These are phyloP conservation scores for Globisporangium spiculum DNA, from an alignment of 352 stramenopile species.

Conservation along the genomic window DNA sequence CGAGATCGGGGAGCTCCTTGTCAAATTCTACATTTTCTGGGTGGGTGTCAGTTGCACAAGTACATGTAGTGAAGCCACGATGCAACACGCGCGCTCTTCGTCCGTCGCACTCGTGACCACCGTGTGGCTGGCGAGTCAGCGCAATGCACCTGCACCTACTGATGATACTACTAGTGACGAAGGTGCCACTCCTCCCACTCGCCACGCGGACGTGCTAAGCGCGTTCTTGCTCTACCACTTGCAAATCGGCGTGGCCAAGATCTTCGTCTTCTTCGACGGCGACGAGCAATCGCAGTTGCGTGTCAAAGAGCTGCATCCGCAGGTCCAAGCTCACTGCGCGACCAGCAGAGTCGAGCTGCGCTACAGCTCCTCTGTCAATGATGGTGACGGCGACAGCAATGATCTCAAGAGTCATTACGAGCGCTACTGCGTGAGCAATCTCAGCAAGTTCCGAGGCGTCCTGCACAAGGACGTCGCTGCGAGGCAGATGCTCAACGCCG, in stretches of 20 bases:
- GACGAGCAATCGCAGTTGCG: slow-evolving; percentile 18
- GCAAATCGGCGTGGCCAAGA: slow-evolving; percentile 29
- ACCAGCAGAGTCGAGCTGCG: slow-evolving; percentile 27
- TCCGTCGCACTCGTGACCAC: slow-evolving; percentile 38
- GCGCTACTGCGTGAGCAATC: slow-evolving; percentile 4
- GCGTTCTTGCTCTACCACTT: slow-evolving; percentile 41
- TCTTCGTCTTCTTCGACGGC: slow-evolving; percentile 40
- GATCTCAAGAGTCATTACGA: background rate
- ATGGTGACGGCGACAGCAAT: background rate
- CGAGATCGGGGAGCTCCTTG: too few relatives aligned
- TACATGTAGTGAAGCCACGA: too few relatives aligned
- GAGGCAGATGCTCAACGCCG: slow-evolving; percentile 36
- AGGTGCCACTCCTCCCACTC: background rate
- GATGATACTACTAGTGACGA: background rate
- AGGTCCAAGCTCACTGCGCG: slow-evolving; percentile 13
- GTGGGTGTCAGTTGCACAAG: too few relatives aligned
- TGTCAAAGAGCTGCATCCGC: slow-evolving; percentile 11
- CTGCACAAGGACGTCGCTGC: slow-evolving; percentile 22
- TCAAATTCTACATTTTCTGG: too few relatives aligned
- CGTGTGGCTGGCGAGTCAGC: slow-evolving; percentile 24
- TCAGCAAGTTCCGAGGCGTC: slow-evolving; percentile 2
- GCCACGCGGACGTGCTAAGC: slow-evolving; percentile 27
- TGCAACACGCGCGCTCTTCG: slow-evolving; percentile 6
- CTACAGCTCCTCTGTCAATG: slow-evolving; percentile 1
- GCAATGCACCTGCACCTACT: background rate